Conservation (phyloP, 2,329 filamentous ascomycete species). For the Cladorrhinum sp. region DNA sequence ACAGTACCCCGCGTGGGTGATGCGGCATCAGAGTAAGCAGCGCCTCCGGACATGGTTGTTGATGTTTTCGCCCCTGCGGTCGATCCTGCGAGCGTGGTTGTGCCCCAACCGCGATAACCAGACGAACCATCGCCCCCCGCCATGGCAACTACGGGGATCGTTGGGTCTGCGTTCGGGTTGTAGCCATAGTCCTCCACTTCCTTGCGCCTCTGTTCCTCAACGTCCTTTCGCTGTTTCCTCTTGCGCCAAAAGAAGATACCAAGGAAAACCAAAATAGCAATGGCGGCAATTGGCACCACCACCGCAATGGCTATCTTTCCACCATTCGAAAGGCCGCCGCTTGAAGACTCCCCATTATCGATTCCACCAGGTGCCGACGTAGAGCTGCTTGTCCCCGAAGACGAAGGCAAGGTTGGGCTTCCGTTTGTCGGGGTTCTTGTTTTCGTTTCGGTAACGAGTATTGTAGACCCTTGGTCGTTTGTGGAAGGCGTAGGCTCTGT, state of each 20-base stretch:
- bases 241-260: conserved; percentile 84
- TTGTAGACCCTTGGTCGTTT: not conserved
- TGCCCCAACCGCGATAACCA: conserved; percentile 94
- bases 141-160: conserved; percentile 51
- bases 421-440: conserved; percentile 16
- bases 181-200: conserved; percentile 97
- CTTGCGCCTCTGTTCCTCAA: conserved; percentile 85
- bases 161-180: conserved; percentile 95
- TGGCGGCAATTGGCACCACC: conserved; percentile 85
- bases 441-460: not conserved
- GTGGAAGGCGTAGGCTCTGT: not conserved
- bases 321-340: conserved; percentile 53
- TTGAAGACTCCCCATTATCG: conserved; percentile 28
- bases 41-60: conserved; percentile 80
- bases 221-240: conserved; percentile 79
- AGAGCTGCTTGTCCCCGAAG: conserved; percentile 21
- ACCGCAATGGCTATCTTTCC: conserved; percentile 89
- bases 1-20: conserved; percentile 63
- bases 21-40: conserved; percentile 67
- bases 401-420: conserved; percentile 20
- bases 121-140: conserved; percentile 64
- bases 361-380: conserved; percentile 30
- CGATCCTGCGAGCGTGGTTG: conserved; percentile 64
- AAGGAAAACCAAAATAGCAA: conserved; percentile 73
- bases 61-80: conserved; percentile 74